Evolutionary conservation across 345 rosid genomes (phyloP), one percentile per base, ranked within the genome.

Genomic region (Rubroshorea leprosula): DNA sequence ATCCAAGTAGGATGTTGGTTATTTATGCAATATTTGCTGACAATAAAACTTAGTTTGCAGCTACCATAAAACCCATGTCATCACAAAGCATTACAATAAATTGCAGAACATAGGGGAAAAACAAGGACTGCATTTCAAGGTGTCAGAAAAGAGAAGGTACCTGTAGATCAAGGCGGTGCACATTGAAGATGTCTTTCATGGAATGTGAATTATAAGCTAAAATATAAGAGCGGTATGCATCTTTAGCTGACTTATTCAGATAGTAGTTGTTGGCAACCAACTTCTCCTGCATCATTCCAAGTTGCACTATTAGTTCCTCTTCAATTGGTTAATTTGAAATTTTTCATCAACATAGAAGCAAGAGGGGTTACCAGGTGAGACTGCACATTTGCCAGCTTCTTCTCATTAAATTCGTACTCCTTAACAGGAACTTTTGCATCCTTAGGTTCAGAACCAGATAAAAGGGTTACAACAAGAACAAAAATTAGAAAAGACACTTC

Each of bases 161-260:
- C 97, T 87, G 91, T 45, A 87, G 73, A 78, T 93, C 95, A 0
- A 93, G 96, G 35, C 90, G 82, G 66, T 93, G 97, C 53, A 93
- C 99, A 62, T 90, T 93, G 65, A 89, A 89, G 51, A 82, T 89
- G 64, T 90, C 95, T 72, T 94, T 90, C 84, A 87, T 81, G 2
- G 95, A 82, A 70, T 94, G 97, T n/a, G 96, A 93, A 71, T 93
- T 90, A 66, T 93, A 93, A 5, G 99, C 90, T 67, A 87, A 66
- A 23, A 87, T 85, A 71, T 93, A 93, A 19, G 96, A 89, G 24
- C 96, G 60, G 63, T 93, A 90, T 2, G 99, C 99, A n/a, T 87
- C 97, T 76, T 84, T 90, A 57, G 99, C 99, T 8, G 87, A 79
- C 77, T 72, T 82, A 80, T 94, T 94, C 68, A 87, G 60, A 70